These are phyloP conservation scores for Cnidoscolus chayamansa DNA, from an alignment of 441 rosid species.

Conservation along the genomic window DNA sequence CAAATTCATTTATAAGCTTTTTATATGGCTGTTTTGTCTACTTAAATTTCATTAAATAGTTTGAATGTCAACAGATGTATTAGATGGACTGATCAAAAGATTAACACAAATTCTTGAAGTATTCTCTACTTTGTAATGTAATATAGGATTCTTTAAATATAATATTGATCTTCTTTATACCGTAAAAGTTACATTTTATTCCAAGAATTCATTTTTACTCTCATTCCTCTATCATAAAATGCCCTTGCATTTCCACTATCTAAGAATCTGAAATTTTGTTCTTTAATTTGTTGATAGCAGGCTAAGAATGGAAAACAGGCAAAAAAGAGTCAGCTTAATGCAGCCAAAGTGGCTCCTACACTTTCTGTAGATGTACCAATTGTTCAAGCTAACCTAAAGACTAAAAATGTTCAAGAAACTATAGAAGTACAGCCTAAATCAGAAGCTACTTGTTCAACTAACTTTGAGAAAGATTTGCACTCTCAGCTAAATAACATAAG, in stretches of 20 bases:
- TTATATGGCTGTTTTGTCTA: slow-evolving; percentile 5
- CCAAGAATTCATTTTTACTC: slow-evolving; percentile 3
- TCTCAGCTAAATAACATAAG: slow-evolving; percentile 17
- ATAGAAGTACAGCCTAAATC: slow-evolving; percentile 19
- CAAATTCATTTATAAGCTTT: neutral
- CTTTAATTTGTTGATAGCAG: slow-evolving; percentile 27
- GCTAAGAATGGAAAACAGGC: slow-evolving; percentile 40
- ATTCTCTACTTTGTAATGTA: neutral
- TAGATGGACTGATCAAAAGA: neutral
- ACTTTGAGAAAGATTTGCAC: slow-evolving; percentile 28
- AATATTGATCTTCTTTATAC: neutral
- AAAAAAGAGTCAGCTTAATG: slow-evolving; percentile 31
- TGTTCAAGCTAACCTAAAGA: slow-evolving; percentile 28
- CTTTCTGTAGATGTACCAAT: slow-evolving; percentile 25
- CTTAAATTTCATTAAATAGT: neutral
- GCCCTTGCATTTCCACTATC: neutral
- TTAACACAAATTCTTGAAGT: slow-evolving; percentile 2
- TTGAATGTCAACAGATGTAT: neutral
- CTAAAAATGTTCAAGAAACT: slow-evolving; percentile 23
- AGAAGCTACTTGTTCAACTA: slow-evolving; percentile 17
- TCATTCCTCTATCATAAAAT: neutral
- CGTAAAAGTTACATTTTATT: neutral
- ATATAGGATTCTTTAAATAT: neutral
- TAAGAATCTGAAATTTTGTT: slow-evolving; percentile 10
- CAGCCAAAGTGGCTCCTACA: slow-evolving; percentile 37